Conservation (phyloP, 1,284 basidiomycete genomes). For the Ganoderma boninense region DNA sequence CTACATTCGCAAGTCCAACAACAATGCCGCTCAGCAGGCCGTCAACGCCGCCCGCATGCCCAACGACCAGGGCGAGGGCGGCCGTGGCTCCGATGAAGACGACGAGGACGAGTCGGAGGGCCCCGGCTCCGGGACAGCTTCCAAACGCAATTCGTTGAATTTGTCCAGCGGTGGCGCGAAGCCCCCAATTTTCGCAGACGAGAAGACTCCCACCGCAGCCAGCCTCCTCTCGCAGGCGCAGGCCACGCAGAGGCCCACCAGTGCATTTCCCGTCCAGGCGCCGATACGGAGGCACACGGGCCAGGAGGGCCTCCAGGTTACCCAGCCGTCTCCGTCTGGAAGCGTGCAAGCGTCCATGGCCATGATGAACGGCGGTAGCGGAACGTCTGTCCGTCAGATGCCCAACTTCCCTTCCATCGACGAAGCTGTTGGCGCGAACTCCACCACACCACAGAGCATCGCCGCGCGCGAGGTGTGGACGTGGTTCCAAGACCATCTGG, state of each 20-base stretch:
- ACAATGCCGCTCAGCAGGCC: slow-evolving; percentile 76
- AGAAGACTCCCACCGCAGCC: slow-evolving; percentile 85
- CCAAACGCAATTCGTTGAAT: slow-evolving; percentile 78
- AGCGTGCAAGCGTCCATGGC: slow-evolving; percentile 55
- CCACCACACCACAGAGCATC: slow-evolving; percentile 75
- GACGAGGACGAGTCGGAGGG: slow-evolving; percentile 86
- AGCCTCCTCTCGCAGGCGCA: slow-evolving; percentile 80
- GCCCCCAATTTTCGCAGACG: slow-evolving; percentile 61
- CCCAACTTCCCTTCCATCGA: slow-evolving; percentile 85
- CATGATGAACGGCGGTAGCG: slow-evolving; percentile 52
- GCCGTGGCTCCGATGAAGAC: slow-evolving; percentile 77
- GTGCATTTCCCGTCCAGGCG: slow-evolving; percentile 72
- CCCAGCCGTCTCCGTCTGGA: slow-evolving; percentile 60
- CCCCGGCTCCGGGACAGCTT: slow-evolving; percentile 64
- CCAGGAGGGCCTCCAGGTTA: slow-evolving; percentile 58
- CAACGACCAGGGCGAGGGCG: slow-evolving; percentile 66
- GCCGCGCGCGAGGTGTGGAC: slow-evolving; percentile 85
- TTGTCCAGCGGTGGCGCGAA: slow-evolving; percentile 68
- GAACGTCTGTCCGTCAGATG: slow-evolving; percentile 77
- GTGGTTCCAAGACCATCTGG: slow-evolving; percentile 88
- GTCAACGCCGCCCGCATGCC: slow-evolving; percentile 74
- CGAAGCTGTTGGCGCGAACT: slow-evolving; percentile 79
- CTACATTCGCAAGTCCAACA: slow-evolving; percentile 89
- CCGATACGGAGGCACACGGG: slow-evolving; percentile 75
- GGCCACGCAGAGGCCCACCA: slow-evolving; percentile 65